Conservation (phyloP, 495 filamentous ascomycete species). For the Penicillium atrosanguineum region DNA sequence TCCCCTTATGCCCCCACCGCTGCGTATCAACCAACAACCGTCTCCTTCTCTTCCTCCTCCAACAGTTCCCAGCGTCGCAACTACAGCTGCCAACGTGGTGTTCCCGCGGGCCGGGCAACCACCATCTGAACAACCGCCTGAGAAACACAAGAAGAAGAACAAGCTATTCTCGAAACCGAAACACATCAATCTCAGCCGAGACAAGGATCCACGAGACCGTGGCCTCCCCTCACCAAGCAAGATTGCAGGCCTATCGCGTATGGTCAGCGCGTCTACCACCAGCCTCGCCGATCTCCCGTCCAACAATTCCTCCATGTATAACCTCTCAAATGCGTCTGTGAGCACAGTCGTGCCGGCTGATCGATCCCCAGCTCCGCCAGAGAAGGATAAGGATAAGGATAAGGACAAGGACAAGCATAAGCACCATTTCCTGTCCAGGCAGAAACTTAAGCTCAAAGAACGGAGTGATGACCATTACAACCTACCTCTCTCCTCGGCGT, state of each 20-base stretch:
- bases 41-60: conserved; percentile 53
- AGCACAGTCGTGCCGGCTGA: conserved; percentile 65
- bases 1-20: conserved; percentile 28
- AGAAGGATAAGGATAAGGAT: conserved; percentile 42
- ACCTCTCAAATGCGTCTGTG: conserved; percentile 75
- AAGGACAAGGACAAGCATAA: conserved; percentile 66
- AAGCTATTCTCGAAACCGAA: conserved; percentile 86
- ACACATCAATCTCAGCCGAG: conserved; percentile 73
- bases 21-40: conserved; percentile 32
- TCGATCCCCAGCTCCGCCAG: conserved; percentile 26
- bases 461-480: conserved; percentile 67
- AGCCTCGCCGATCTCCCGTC: conserved; percentile 68
- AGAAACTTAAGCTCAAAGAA: conserved; percentile 86
- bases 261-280: conserved; percentile 72
- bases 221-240: conserved; percentile 81
- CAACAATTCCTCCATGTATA: conserved; percentile 72
- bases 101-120: conserved; percentile 70
- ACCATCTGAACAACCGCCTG: conserved; percentile 43
- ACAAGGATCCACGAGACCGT: conserved; percentile 64
- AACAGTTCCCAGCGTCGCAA: conserved; percentile 62
- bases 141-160: conserved; percentile 81
- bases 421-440: conserved; percentile 83
- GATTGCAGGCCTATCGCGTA: conserved; percentile 59
- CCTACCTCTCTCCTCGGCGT: conserved; percentile 79
- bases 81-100: conserved; percentile 81